phyloP scores from a whole-genome alignment of 306 rosid genomes.

The Vigna trinervia region DNA sequence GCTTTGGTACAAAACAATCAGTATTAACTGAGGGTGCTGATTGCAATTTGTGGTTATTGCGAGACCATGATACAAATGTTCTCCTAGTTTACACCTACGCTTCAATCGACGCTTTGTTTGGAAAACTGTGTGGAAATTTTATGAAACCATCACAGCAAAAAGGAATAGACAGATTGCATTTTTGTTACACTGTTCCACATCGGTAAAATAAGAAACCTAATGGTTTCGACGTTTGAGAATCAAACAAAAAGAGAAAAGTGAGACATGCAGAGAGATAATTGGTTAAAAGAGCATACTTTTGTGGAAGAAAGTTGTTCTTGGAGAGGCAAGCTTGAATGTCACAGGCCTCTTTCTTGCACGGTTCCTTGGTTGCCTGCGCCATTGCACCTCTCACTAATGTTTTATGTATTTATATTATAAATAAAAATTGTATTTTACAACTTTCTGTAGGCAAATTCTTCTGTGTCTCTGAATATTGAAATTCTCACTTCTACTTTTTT shows the following conservation, averaged over 20 bases:
- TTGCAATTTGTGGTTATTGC: background rate
- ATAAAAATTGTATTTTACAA: too few relatives aligned
- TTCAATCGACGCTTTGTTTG: background rate
- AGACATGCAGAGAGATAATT: background rate
- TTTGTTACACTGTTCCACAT: too few relatives aligned
- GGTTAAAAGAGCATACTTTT: slow-evolving; percentile 51
- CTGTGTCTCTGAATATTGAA: too few relatives aligned
- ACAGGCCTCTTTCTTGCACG: slow-evolving; percentile 98
- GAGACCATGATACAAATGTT: background rate
- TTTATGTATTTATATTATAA: too few relatives aligned
- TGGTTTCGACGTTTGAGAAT: background rate
- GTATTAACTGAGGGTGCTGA: background rate
- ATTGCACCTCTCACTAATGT: slow-evolving; percentile 30
- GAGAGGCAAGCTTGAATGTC: slow-evolving; percentile 93
- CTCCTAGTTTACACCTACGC: background rate
- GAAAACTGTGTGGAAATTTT: too few relatives aligned
- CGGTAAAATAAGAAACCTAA: background rate
- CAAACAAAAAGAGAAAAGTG: slow-evolving; percentile 16
- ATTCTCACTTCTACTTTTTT: too few relatives aligned
- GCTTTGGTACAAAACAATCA: background rate
- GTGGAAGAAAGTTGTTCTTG: slow-evolving; percentile 77
- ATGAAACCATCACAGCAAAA: background rate
- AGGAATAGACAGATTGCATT: background rate
- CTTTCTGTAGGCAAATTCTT: too few relatives aligned
- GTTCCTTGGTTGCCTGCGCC: slow-evolving; percentile 74